A percentile compares a stretch with the other conserved stretches of the same genome.
phyloP scores from a whole-genome alignment of 164 flowering plant species.

The Euptelea pleiosperma region DNA sequence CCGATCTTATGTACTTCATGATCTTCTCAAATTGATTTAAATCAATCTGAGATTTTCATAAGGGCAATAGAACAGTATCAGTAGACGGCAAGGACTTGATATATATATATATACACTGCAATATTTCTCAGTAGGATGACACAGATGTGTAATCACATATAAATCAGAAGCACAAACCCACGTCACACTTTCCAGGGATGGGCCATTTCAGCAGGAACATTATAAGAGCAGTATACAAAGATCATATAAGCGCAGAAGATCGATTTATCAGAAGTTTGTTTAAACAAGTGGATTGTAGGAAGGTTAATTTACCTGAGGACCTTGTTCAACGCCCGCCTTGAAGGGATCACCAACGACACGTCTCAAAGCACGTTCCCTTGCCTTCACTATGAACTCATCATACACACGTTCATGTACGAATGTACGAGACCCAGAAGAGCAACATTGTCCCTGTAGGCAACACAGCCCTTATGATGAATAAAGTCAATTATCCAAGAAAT shows the following conservation, averaged over 20 bases:
- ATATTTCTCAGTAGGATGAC: background rate
- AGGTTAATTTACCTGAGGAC: constrained; percentile 64
- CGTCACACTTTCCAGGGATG: no score
- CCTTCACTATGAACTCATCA: constrained; percentile 73
- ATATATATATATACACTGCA: no score
- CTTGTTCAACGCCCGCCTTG: constrained; percentile 72
- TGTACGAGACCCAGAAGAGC: constrained; percentile 88
- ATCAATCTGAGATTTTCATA: constrained; percentile 53
- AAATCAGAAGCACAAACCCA: no score
- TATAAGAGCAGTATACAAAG: no score
- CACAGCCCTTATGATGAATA: background rate
- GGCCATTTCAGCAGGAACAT: no score
- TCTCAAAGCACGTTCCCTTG: constrained; percentile 58
- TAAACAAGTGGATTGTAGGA: background rate
- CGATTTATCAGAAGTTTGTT: background rate
- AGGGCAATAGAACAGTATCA: background rate
- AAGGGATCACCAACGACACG: constrained; percentile 85
- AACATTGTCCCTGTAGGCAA: constrained; percentile 67
- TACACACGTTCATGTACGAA: constrained; percentile 72
- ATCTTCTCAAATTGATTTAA: constrained; percentile 69
- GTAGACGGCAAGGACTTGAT: no score
- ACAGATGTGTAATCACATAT: background rate
- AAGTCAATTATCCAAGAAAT: background rate
- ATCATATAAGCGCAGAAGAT: no score
- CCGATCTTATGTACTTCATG: constrained; percentile 58